Conservation (phyloP, 75 land plant genomes). For the Cunninghamia lanceolata region DNA sequence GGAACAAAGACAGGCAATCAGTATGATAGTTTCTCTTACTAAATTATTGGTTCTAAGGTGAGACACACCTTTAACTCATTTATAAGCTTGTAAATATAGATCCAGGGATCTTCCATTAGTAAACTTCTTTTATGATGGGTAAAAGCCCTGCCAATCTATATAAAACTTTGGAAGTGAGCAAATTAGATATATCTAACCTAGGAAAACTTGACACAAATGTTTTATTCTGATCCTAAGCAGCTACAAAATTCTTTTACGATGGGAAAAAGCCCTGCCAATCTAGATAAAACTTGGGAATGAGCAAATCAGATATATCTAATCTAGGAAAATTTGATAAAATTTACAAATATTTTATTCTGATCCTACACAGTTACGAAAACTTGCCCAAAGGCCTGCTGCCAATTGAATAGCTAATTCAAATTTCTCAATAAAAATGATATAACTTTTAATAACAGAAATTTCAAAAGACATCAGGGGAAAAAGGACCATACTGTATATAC, state of each 20-base stretch:
- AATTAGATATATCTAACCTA: not conserved
- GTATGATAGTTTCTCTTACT: not conserved
- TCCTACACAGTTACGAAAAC: not conserved
- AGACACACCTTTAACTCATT: not conserved
- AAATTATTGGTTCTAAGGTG: not conserved
- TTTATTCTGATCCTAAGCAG: not conserved
- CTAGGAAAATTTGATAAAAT: too few species aligned
- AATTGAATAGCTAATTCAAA: not conserved
- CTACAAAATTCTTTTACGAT: not conserved
- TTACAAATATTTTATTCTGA: not conserved
- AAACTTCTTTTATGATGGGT: not conserved
- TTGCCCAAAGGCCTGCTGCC: not conserved
- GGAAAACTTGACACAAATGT: not conserved
- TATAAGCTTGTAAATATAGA: not conserved
- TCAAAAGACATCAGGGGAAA: not conserved
- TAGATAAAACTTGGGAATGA: not conserved
- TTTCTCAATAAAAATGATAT: not conserved
- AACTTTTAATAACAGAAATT: not conserved
- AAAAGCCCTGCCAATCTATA: not conserved
- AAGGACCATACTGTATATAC: not conserved
- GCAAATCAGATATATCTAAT: not conserved
- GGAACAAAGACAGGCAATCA: not conserved
- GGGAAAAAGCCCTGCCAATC: not conserved
- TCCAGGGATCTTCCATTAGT: not conserved
- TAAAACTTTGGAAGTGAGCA: not conserved